Evolutionary conservation across 2,329 filamentous ascomycete species (phyloP), one percentile per base, ranked within the genome.

Genomic region (Microcyclosporella mali): DNA sequence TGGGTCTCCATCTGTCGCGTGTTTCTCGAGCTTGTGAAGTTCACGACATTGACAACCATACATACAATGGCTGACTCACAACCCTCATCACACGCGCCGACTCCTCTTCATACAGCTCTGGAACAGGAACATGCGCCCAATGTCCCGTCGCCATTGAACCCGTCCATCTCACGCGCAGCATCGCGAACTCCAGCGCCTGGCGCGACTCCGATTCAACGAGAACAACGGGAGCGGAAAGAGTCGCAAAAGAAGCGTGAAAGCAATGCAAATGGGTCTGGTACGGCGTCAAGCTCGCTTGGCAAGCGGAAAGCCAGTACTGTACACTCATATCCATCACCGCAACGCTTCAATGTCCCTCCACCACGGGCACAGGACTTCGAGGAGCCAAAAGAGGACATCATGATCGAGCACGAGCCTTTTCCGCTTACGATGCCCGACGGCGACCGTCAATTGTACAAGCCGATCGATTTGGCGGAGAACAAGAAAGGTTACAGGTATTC

Each of bases 401-500:
- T 76, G 56, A 50, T 65, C 8, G 63, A 68, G 7, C 69, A 70
- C 54, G 71, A 74, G 50, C 71, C 71, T 0, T 49, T 56, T 11
- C 67, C 70, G 1, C 59, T 73, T 25, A 56, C 59, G 40, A 67
- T 67, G 31, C 69, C 66, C 12, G 64, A 70, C 34, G 66, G 63
- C 17, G 49, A 60, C 28, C 58, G 60, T 0, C 67, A 74, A 52
- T 59, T 73, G 40, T 68, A 66, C 59, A 73, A 70, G 50, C 69
- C 70, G 0, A 61, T 70, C 18, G 73, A 76, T 46, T 68, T 73
- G 50, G 76, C 81, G 6, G 79, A 78, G 58, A 82, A 83, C 59
- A 79, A 80, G 56, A 77, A 76, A 53, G 77, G 83, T 42, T 97
- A 90, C 63, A 84, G 88, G 46, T 97, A 97, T 63, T 85, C 82